Percentiles rank a stretch among this genome's conserved stretches.
phyloP scores from a whole-genome alignment of 1,284 basidiomycete genomes.

The Trichosporon sp. region DNA sequence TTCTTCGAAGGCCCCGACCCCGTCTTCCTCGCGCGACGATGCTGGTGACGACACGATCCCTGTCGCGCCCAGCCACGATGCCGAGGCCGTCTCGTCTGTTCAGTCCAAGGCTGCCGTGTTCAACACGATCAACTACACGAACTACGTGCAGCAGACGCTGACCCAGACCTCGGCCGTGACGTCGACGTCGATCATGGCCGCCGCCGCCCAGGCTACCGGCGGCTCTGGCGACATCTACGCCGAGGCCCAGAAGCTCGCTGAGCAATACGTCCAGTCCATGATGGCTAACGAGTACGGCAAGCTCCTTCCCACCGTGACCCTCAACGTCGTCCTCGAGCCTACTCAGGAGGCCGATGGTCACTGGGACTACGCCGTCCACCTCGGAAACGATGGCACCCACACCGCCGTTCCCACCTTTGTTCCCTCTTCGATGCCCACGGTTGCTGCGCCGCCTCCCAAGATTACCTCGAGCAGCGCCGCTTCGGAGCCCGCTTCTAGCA shows the following conservation, averaged over 20 bases:
- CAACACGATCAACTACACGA: conserved; percentile 47
- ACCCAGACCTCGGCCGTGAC: conserved; percentile 26
- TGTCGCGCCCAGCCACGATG: conserved; percentile 35
- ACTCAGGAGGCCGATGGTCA: conserved; percentile 55
- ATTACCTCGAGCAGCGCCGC: conserved; percentile 57
- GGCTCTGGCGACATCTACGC: conserved; percentile 24
- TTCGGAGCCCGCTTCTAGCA: conserved; percentile 19
- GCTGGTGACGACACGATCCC: conserved; percentile 44
- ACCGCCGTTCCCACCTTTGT: conserved; percentile 52
- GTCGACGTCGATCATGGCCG: conserved; percentile 21
- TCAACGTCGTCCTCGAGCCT: conserved; percentile 53
- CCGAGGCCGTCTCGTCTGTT: conserved; percentile 39
- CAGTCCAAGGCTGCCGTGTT: conserved; percentile 39
- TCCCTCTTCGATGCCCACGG: conserved; percentile 24
- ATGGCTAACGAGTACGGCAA: conserved; percentile 41
- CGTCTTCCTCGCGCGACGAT: conserved; percentile 26
- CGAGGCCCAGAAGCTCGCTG: conserved; percentile 40
- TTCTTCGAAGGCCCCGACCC: conserved; percentile 24
- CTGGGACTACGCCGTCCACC: conserved; percentile 55
- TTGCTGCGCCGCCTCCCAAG: conserved; percentile 28
- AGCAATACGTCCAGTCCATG: conserved; percentile 39
- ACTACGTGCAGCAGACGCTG: conserved; percentile 35
- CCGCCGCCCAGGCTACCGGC: conserved; percentile 1
- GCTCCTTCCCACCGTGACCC: conserved; percentile 52
- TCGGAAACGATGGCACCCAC: conserved; percentile 53